Percentiles rank a stretch among this genome's conserved stretches.
phyloP scores from a whole-genome alignment of 768 basidiomycete genomes.

The Russula lepida region DNA sequence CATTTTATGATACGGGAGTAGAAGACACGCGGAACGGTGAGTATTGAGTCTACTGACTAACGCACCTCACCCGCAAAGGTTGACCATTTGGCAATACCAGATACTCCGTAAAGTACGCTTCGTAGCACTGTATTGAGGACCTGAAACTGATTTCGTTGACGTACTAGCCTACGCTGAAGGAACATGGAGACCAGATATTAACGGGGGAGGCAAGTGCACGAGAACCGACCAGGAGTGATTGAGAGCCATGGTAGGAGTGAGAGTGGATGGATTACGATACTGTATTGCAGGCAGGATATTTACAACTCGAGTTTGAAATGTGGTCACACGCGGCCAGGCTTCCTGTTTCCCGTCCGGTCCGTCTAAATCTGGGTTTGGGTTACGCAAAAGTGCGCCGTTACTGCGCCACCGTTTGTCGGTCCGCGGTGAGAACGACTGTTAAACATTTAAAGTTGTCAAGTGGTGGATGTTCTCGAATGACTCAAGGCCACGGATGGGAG shows the following conservation, averaged over 20 bases:
- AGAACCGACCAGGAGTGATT: constrained; percentile 13
- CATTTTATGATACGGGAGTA: neutral
- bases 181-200: constrained; percentile 46
- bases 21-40: constrained; percentile 16
- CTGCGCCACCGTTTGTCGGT: neutral
- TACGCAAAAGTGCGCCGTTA: neutral
- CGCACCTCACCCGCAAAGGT: neutral
- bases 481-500: neutral
- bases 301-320: too few species aligned
- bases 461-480: neutral
- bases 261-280: too few species aligned
- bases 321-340: too few species aligned
- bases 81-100: neutral
- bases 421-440: neutral
- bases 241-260: too few species aligned
- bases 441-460: neutral
- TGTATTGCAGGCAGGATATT: too few species aligned
- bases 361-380: too few species aligned
- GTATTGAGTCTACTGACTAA: neutral
- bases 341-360: too few species aligned
- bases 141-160: neutral
- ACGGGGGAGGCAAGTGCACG: constrained; percentile 33
- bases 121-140: neutral
- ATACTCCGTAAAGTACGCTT: constrained; percentile 15
- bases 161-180: constrained; percentile 38